Conservation (phyloP, 768 basidiomycete species). For the Boletus speciosus region DNA sequence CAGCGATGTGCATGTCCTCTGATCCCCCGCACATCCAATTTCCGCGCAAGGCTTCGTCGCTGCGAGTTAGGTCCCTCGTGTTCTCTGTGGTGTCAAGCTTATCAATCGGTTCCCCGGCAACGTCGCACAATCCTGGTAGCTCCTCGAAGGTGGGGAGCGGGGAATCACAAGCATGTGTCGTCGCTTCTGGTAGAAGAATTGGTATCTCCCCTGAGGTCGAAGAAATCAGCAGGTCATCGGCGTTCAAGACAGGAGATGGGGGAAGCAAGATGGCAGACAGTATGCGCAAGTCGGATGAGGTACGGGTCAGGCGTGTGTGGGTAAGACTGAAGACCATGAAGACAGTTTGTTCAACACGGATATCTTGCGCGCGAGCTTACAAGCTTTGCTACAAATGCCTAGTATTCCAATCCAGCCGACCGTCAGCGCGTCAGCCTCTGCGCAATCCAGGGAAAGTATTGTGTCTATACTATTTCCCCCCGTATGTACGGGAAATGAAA, state of each 20-base stretch:
- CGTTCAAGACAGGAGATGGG: slow-evolving; percentile 45
- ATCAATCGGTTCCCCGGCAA: slow-evolving; percentile 5
- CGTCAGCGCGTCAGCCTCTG: slow-evolving; percentile 20
- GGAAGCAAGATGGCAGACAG: slow-evolving; percentile 36
- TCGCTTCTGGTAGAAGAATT: slow-evolving; percentile 38
- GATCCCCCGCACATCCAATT: slow-evolving; percentile 3
- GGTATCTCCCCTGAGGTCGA: slow-evolving; percentile 50
- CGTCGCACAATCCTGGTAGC: neutral
- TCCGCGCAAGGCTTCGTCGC: neutral
- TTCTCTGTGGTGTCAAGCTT: neutral
- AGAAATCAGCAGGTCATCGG: slow-evolving; percentile 35
- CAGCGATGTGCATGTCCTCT: neutral
- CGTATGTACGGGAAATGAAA: slow-evolving; percentile 8
- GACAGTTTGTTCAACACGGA: neutral
- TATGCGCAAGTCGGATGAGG: slow-evolving; percentile 40
- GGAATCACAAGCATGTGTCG: slow-evolving; percentile 6
- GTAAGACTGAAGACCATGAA: slow-evolving; percentile 12
- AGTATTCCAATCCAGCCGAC: slow-evolving; percentile 19
- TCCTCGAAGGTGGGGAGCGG: neutral
- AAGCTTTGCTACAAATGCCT: slow-evolving; percentile 2
- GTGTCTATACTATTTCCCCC: slow-evolving; percentile 5
- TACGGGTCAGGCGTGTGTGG: slow-evolving; percentile 33
- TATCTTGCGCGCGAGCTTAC: neutral
- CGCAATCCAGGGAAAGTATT: slow-evolving; percentile 1
- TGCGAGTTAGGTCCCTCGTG: neutral